Evolutionary conservation across 2,329 filamentous ascomycete genomes (phyloP), one percentile per base, ranked within the genome.

Genomic region (Onygena corvina): DNA sequence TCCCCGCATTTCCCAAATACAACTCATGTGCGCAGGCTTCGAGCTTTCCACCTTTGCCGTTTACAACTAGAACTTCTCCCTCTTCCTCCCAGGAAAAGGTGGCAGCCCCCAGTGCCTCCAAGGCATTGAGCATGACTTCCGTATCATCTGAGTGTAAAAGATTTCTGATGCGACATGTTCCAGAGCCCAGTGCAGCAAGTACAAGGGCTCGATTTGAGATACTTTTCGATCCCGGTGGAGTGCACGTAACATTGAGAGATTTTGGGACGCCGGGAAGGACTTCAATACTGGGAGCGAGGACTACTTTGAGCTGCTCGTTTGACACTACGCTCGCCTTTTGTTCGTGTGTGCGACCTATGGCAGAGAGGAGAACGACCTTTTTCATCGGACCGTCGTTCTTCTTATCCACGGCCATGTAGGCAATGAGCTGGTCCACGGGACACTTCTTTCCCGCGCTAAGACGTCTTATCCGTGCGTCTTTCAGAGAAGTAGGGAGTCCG

Each of bases 321-420:
- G 84, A 77, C n/a, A 96, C 89, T 7, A 87, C 81, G 58, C 83
- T 95, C 23, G 92, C 92, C 64, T 83, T 85, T 49, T 80, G 83
- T 69, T 98, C 92, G 61, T 90, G 70, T 0, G 88, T 93, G 60
- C 83, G 80, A 50, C 92, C 92, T 62, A 98, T 94, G 9, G 84
- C 84, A 0, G 88, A 89, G 8, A 98, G 74, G 5, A 98, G 76
- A 4, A 95, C 90, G 54, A 98, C 84, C 69, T 94, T 96, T 75
- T 98, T 98, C 67, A 90, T 88, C 52, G 79, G 79, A 1, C 92
- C 92, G 38, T 94, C 85, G 57, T 98, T 98, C 74, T 98, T 98
- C 76, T 98, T 98, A 69, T 98, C 92, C 6, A 98, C 84, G 0
- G 84, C 88, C 92, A 98, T 98, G 64, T 94, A 94, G 56, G 83